These are phyloP conservation scores for Penicillium sp. DNA, from an alignment of 2,329 filamentous ascomycete species.

Conservation along the genomic window DNA sequence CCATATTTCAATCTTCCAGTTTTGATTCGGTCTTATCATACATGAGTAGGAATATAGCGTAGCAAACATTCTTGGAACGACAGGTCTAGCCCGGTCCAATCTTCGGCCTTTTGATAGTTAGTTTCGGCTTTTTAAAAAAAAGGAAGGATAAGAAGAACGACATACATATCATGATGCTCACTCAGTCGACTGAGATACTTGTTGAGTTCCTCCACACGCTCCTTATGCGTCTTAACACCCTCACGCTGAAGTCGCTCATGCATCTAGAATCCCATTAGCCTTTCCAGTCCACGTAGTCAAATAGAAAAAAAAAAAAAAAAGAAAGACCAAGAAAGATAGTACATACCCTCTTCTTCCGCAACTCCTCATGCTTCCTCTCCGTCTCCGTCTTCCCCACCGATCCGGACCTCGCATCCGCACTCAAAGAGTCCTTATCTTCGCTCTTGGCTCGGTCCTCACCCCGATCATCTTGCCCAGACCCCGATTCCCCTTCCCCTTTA, in stretches of 20 bases:
- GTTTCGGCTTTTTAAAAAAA: background rate
- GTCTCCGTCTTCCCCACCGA: constrained; percentile 72
- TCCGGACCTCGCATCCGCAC: constrained; percentile 15
- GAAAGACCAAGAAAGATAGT: constrained; percentile 3
- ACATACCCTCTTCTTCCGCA: constrained; percentile 74
- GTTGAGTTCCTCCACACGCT: constrained; percentile 93
- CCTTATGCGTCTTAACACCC: constrained; percentile 93
- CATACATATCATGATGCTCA: constrained; percentile 94
- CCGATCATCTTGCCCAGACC: background rate
- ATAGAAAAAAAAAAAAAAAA: constrained; percentile 4
- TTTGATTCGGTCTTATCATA: background rate
- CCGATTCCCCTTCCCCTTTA: constrained; percentile 3
- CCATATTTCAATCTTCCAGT: background rate
- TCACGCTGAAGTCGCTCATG: constrained; percentile 79
- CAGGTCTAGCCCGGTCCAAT: constrained; percentile 41
- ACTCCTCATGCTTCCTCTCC: constrained; percentile 77
- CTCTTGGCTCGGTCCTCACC: constrained; percentile 9
- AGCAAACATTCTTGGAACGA: background rate
- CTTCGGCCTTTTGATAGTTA: constrained; percentile 33
- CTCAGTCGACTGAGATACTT: constrained; percentile 87
- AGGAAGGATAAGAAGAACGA: constrained; percentile 12
- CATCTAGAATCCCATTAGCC: constrained; percentile 54
- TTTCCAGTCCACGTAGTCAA: background rate
- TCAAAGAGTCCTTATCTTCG: background rate
- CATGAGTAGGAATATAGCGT: background rate